Base-by-base conservation (phyloP, 176 grass and related monocot genomes). In the Phyllostachys edulis region DNA sequence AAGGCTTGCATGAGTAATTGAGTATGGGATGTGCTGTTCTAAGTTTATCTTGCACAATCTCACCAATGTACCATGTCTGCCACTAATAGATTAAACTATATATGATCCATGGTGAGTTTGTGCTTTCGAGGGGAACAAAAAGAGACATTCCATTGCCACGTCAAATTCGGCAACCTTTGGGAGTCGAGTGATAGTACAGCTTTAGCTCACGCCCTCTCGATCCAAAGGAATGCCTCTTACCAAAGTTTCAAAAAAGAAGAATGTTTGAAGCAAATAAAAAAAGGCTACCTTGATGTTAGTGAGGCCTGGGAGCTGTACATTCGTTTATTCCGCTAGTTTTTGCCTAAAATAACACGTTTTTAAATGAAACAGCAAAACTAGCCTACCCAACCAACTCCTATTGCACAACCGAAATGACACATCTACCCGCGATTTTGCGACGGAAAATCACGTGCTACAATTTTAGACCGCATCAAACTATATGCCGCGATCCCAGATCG, bases 41-140 rank as follows among this genome's bases (percentile, higher is more conserved):
- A 80, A 5, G 77, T 86, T 86, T 73, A 80, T 80, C 45, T 32
- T 67, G 69, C 36, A 54, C 23, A 69, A 80, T 80, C 47, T 87
- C 67, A 81, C 77, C 79, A 87, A 57, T 73, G 46, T 74, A 11
- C 76, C 46, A 17, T 73, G 77, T 80, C 84, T 80, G 68, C 9
- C 42, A 9, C 42, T 3, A 10, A 3, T 44, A 44, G 42, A 73
- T 63, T 65, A 66, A 41, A 86, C 77, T 62, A 71, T 5, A 17
- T n/a, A 67, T 40, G 44, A 60, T 64, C 15, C 82, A n/a, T n/a
- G 69, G 56, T 41, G 41, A 52, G n/a, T 45, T 38, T 50, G 45
- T 40, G 37, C 38, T 87, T 56, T 80, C 62, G 69, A 67, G 46
- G 59, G 57, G 46, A 73, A 74, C 76, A 80, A 67, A 86, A 86